Evolutionary conservation across 1,284 basidiomycete genomes (phyloP), one percentile per base, ranked within the genome.

Genomic region (Lentinula novae-zelandiae): DNA sequence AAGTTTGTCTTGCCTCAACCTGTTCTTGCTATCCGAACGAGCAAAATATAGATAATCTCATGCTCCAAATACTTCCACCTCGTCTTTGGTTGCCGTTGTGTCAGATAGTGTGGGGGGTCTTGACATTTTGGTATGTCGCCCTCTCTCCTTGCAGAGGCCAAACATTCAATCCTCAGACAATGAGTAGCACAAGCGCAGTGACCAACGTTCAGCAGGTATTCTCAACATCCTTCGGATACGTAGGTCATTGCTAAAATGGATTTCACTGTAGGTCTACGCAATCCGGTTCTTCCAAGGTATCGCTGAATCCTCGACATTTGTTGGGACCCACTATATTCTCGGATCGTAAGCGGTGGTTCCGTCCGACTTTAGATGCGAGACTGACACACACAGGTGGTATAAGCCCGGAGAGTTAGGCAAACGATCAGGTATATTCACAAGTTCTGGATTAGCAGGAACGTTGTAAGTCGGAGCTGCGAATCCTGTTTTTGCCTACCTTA

Each of bases 281-380:
- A 88, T 91, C 60, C 80, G 89, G 2, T 91, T 92, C 70, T 79
- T 92, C 60, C 87, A 90, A 70, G 90, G 87, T 7, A 76, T 90
- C 61, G 82, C 84, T 3, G 89, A 92, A 70, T 81, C 86, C 0
- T 89, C 86, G 5, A 89, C 87, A 0, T 90, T 90, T 69, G 86
- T 87, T 6, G 87, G 89, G n/a, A 83, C 85, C 27, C 89, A 87
- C 65, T 89, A 89, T 69, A 77, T 91, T 57, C 80, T 90, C 34
- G 87, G 89, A 58, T 85, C 85, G 80, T 87, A 66, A 54, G 82
- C 75, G 7, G 20, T 6, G 9, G 27, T 53, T n/a, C 39, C 22
- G 31, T 34, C 20, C 38, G 13, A 34, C 50, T 20, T 38, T 27
- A 4, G 48, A 42, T 10, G 17, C 2, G 40, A 17, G n/a, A 39